A percentile compares a stretch with the other conserved stretches of the same genome.
These are phyloP conservation scores for Tephrocybe sp. DNA, from an alignment of 768 basidiomycete species.

Conservation along the genomic window DNA sequence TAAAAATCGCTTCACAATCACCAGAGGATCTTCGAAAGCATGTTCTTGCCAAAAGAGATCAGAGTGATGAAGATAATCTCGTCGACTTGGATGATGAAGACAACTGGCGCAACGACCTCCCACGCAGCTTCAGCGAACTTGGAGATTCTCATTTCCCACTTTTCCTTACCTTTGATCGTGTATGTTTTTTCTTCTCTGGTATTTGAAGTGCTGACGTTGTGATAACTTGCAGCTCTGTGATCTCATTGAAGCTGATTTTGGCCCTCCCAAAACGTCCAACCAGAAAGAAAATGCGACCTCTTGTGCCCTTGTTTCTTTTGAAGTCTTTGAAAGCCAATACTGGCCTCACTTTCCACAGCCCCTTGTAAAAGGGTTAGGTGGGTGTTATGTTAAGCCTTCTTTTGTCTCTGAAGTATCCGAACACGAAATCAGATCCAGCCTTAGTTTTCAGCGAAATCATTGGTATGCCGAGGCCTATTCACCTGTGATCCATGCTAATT, in stretches of 20 bases:
- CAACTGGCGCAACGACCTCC: conserved; percentile 43
- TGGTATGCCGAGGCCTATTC: conserved; percentile 37
- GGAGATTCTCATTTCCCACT: conserved; percentile 65
- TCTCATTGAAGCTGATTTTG: conserved; percentile 48
- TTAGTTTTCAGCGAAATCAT: conserved; percentile 67
- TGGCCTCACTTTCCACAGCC: conserved; percentile 60
- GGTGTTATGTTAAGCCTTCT: neutral
- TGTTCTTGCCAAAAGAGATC: conserved; percentile 15
- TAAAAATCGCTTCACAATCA: conserved; percentile 34
- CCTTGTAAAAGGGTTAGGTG: conserved; percentile 55
- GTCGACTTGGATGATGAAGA: conserved; percentile 43
- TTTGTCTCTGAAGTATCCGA: neutral
- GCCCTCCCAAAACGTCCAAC: conserved; percentile 3
- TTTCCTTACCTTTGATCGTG: conserved; percentile 66
- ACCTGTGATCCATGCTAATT: neutral
- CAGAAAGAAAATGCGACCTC: conserved; percentile 1
- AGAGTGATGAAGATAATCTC: conserved; percentile 23
- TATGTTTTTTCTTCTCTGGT: conserved; percentile 19
- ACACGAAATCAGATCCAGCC: conserved; percentile 48
- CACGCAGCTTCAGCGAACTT: conserved; percentile 53
- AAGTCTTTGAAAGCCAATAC: conserved; percentile 47
- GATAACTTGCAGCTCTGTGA: conserved; percentile 38
- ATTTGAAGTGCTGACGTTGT: neutral
- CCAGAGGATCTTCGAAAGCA: conserved; percentile 37
- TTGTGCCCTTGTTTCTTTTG: conserved; percentile 41